Evolutionary conservation across 2,329 filamentous ascomycete species (phyloP).

Genomic region (Fusarium tricinctum): DNA sequence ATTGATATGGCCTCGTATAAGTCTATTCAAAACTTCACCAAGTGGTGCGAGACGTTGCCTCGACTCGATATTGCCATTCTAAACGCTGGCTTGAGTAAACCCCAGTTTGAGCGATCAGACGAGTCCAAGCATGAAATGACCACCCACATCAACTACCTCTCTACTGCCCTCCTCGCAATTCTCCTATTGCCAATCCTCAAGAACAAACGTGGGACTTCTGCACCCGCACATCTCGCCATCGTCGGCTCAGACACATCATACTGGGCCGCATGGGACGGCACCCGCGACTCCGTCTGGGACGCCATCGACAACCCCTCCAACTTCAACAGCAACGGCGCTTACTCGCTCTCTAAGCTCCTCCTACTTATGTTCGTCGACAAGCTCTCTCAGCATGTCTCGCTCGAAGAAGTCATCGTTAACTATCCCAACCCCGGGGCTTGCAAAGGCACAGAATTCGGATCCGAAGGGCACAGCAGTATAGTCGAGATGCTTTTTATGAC

Average conservation of each 20-base stretch:
- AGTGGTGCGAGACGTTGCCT: constrained; percentile 51
- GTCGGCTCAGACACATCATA: constrained; percentile 53
- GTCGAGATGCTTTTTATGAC: constrained; percentile 30
- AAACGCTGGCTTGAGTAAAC: constrained; percentile 59
- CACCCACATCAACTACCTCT: constrained; percentile 59
- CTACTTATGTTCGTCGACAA: constrained; percentile 56
- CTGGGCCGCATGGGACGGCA: constrained; percentile 43
- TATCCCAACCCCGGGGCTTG: constrained; percentile 62
- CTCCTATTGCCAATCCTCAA: constrained; percentile 54
- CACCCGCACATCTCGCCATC: constrained; percentile 48
- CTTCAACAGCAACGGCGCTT: constrained; percentile 29
- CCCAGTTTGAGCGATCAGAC: constrained; percentile 44
- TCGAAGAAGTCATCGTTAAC: constrained; percentile 61
- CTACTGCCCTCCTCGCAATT: constrained; percentile 53
- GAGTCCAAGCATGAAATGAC: constrained; percentile 58
- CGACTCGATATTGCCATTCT: constrained; percentile 62
- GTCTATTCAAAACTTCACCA: constrained; percentile 60
- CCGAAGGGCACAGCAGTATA: constrained; percentile 48
- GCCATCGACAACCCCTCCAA: constrained; percentile 37
- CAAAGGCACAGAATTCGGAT: constrained; percentile 59
- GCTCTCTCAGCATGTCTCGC: constrained; percentile 55
- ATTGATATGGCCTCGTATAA: constrained; percentile 64
- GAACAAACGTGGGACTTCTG: constrained; percentile 35
- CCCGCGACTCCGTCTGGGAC: constrained; percentile 45
- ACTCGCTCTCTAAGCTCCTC: constrained; percentile 52